phyloP scores from a whole-genome alignment of 768 basidiomycete genomes.

The Boletus vermiculosoides region DNA sequence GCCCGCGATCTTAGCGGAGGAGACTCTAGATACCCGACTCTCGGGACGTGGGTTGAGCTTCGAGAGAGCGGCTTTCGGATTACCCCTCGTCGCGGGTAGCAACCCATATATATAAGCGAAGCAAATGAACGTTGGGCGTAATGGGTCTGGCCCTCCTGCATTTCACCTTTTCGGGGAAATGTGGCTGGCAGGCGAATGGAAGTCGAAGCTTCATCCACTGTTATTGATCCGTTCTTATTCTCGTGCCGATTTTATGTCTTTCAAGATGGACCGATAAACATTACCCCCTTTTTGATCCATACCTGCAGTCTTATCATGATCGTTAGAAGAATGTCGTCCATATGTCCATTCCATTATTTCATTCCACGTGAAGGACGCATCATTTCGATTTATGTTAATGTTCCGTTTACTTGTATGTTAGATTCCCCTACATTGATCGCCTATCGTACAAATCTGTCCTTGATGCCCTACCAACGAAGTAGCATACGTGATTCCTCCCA shows the following conservation, averaged over 20 bases:
- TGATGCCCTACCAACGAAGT: neutral
- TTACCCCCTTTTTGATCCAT: constrained; percentile 2
- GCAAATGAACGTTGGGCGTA: neutral
- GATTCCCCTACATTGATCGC: neutral
- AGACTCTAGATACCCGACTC: neutral
- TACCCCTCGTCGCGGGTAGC: neutral
- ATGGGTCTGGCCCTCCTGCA: neutral
- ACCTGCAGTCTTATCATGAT: constrained; percentile 4
- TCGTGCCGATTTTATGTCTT: neutral
- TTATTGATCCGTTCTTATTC: neutral
- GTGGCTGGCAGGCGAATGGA: constrained; percentile 1
- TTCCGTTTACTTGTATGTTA: neutral
- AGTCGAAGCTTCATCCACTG: neutral
- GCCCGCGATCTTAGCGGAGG: constrained; percentile 1
- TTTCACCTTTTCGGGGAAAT: neutral
- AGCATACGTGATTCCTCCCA: neutral
- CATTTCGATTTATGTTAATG: neutral
- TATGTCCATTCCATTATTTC: neutral
- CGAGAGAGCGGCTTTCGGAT: neutral
- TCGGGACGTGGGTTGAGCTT: neutral
- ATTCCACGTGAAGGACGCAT: neutral
- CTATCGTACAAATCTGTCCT: neutral
- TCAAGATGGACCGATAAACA: neutral
- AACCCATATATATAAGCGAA: neutral
- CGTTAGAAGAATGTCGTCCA: neutral